Conservation (phyloP, 306 rosid genomes). For the Sophora flavescens region DNA sequence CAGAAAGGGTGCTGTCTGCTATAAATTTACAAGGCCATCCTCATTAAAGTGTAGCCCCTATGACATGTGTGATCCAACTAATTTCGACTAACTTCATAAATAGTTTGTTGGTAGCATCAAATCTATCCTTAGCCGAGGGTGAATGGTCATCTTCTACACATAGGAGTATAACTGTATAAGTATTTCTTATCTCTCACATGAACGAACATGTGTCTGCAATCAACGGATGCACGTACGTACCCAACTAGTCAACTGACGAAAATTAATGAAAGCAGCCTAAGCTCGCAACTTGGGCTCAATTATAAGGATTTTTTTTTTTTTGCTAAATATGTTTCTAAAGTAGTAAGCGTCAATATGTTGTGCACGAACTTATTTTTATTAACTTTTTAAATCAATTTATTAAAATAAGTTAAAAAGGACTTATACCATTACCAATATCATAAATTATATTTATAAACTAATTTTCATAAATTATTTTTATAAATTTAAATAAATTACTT, state of each 20-base stretch:
- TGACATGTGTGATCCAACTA: neutral
- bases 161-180: too few relatives aligned
- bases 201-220: neutral
- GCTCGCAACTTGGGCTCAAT: neutral
- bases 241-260: neutral
- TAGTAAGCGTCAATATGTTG: too few relatives aligned
- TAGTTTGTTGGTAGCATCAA: neutral
- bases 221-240: neutral
- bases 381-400: too few relatives aligned
- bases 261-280: constrained; percentile 6
- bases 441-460: too few relatives aligned
- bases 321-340: too few relatives aligned
- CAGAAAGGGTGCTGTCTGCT: neutral
- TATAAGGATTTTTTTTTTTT: too few relatives aligned
- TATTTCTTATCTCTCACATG: neutral
- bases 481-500: too few relatives aligned
- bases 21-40: neutral
- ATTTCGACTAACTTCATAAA: constrained; percentile 5
- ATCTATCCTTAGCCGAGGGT: neutral
- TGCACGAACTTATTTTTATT: too few relatives aligned
- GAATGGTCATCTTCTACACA: neutral
- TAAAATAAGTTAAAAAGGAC: too few relatives aligned
- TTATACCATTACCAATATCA: too few relatives aligned
- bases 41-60: constrained; percentile 7
- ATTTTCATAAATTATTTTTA: too few relatives aligned